Percentiles rank a stretch among this genome's conserved stretches.
Evolutionary conservation across 2,329 filamentous ascomycete species (phyloP).

Genomic region (Xylariaceae sp.): DNA sequence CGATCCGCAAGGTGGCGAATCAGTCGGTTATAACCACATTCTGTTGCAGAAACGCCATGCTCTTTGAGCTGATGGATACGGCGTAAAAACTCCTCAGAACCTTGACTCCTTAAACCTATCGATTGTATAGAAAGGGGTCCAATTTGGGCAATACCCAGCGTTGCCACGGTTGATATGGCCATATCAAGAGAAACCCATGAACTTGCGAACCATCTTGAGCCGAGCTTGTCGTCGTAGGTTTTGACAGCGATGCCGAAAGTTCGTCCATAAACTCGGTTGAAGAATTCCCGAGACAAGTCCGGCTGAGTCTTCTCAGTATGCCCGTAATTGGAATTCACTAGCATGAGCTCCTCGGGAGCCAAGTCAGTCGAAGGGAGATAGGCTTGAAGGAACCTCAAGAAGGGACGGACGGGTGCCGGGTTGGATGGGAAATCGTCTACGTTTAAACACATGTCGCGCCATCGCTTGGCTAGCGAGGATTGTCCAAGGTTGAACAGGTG

Average conservation of each 20-base stretch:
- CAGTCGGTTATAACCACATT: conserved; percentile 61
- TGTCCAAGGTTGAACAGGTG: conserved; percentile 45
- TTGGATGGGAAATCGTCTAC: conserved; percentile 40
- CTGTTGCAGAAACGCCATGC: conserved; percentile 58
- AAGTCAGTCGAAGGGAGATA: conserved; percentile 43
- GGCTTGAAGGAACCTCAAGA: conserved; percentile 43
- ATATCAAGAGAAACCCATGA: conserved; percentile 67
- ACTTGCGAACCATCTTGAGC: conserved; percentile 76
- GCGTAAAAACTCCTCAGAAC: conserved; percentile 50
- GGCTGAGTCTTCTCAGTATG: conserved; percentile 12
- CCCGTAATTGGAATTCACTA: conserved; percentile 7
- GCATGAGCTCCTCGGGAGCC: conserved; percentile 29
- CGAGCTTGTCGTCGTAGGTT: conserved; percentile 62
- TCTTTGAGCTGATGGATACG: conserved; percentile 59
- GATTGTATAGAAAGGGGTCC: conserved; percentile 75
- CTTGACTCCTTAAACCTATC: conserved; percentile 63
- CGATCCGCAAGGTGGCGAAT: conserved; percentile 60
- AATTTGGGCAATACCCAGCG: conserved; percentile 67
- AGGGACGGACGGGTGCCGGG: conserved; percentile 39
- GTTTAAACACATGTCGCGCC: conserved; percentile 42
- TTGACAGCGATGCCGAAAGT: conserved; percentile 41
- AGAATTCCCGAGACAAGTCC: conserved; percentile 30
- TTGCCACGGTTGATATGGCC: conserved; percentile 62
- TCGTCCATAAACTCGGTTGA: conserved; percentile 37
- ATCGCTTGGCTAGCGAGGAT: conserved; percentile 41